Conservation (phyloP, 2,329 filamentous ascomycete genomes). For the Lasiodiplodia sp. region DNA sequence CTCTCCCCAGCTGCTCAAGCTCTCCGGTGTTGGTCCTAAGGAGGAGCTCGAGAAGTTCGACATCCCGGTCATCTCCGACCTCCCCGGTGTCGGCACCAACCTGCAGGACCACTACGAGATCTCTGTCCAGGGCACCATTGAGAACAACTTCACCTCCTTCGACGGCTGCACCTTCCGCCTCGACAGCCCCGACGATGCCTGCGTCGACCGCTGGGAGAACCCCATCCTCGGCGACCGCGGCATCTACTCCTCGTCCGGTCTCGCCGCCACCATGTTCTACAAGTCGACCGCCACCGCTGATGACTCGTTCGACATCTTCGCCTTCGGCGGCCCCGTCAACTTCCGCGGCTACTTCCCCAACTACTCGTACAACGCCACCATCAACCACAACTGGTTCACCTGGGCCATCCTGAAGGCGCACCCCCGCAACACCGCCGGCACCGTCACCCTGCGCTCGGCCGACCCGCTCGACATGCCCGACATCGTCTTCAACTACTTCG, state of each 20-base stretch:
- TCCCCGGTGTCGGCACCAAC: constrained; percentile 69
- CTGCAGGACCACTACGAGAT: constrained; percentile 68
- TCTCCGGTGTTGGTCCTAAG: constrained; percentile 68
- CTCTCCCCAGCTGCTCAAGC: constrained; percentile 69
- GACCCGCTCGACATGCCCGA: constrained; percentile 70
- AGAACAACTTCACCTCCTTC: constrained; percentile 44
- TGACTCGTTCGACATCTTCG: constrained; percentile 61
- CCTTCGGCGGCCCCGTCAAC: constrained; percentile 62
- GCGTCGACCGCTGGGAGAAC: constrained; percentile 53
- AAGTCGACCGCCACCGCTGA: constrained; percentile 50
- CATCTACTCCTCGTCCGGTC: constrained; percentile 59
- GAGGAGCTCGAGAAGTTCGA: constrained; percentile 59
- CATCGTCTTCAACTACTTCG: constrained; percentile 57
- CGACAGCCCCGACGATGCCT: constrained; percentile 48
- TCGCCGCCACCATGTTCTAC: constrained; percentile 57
- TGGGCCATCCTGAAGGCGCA: constrained; percentile 68
- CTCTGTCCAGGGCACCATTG: constrained; percentile 57
- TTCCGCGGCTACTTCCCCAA: constrained; percentile 66
- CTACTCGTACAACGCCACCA: constrained; percentile 56
- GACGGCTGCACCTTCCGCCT: constrained; percentile 48
- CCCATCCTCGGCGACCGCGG: constrained; percentile 41
- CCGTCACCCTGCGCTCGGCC: constrained; percentile 65
- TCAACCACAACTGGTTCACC: constrained; percentile 54
- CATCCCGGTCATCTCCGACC: constrained; percentile 64
- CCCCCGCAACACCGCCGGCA: constrained; percentile 67